phyloP scores from a whole-genome alignment of 352 stramenopile species.

The Globisporangium spinosum region DNA sequence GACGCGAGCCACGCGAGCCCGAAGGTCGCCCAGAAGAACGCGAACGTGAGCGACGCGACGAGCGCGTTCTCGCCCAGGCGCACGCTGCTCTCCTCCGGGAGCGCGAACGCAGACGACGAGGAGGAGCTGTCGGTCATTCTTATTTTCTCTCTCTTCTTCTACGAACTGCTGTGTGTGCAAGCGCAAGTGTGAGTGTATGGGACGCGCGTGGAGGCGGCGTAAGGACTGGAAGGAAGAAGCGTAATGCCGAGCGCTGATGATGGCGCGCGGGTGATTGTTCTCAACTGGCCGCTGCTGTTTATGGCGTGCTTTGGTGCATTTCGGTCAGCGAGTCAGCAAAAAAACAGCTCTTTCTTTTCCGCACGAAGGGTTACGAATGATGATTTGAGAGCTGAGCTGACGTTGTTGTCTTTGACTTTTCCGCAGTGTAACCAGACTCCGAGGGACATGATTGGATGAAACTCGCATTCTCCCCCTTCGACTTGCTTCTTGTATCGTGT shows the following conservation, averaged over 20 bases:
- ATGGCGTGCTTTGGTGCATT: background rate
- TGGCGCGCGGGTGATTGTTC: background rate
- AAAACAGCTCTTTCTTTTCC: background rate
- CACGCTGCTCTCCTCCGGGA: slow-evolving; percentile 61
- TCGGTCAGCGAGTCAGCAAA: background rate
- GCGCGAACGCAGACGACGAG: slow-evolving; percentile 24
- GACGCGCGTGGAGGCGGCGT: background rate
- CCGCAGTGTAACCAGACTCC: background rate
- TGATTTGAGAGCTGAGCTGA: background rate
- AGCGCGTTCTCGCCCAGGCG: slow-evolving; percentile 58
- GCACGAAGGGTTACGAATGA: background rate
- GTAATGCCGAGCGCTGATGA: background rate
- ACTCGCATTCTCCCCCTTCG: no score
- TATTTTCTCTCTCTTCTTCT: background rate
- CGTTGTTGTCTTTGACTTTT: background rate
- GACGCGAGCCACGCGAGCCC: slow-evolving; percentile 57
- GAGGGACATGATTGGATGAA: no score
- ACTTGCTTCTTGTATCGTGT: no score
- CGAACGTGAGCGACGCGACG: slow-evolving; percentile 54
- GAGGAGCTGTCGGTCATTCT: slow-evolving; percentile 10
- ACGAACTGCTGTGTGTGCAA: background rate
- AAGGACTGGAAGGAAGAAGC: background rate
- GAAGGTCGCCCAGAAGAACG: slow-evolving; percentile 70
- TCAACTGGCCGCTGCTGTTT: background rate
- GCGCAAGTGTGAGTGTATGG: background rate